Percentiles rank a stretch among this genome's conserved stretches.
These are phyloP conservation scores for Xylariaceae sp. DNA, from an alignment of 2,329 filamentous ascomycete species.

Conservation along the genomic window DNA sequence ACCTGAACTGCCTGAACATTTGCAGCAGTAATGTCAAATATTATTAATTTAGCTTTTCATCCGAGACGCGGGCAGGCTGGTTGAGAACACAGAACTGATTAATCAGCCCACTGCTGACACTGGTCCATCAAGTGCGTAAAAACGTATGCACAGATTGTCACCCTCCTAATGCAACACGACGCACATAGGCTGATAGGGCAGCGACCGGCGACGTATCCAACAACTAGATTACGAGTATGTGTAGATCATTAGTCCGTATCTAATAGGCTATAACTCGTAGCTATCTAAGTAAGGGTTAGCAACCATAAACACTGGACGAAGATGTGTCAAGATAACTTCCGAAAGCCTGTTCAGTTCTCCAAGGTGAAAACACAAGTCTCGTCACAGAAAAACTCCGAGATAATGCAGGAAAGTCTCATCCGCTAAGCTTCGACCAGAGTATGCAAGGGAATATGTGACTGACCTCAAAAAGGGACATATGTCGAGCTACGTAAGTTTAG, in stretches of 20 bases:
- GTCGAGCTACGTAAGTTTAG: not conserved
- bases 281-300: not conserved
- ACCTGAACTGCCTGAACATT: not conserved
- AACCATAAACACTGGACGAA: not conserved
- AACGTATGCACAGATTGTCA: not conserved
- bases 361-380: slow-evolving; percentile 59
- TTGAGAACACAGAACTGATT: not conserved
- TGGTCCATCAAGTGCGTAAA: not conserved
- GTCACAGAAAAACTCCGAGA: slow-evolving; percentile 59
- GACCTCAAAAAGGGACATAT: slow-evolving; percentile 2
- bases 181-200: not conserved
- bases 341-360: slow-evolving; percentile 59
- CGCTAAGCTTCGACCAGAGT: slow-evolving; percentile 43
- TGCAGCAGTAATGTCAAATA: not conserved
- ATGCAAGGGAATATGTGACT: slow-evolving; percentile 18
- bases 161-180: not conserved
- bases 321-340: slow-evolving; percentile 24
- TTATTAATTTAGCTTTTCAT: not conserved
- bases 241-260: not conserved
- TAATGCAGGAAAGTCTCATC: slow-evolving; percentile 52
- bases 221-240: not conserved
- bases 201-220: not conserved
- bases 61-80: too few relatives aligned
- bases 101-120: not conserved
- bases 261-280: not conserved